Evolutionary conservation across 208 protist species (phyloP).

Genomic region (Trypanosoma boissoni): DNA sequence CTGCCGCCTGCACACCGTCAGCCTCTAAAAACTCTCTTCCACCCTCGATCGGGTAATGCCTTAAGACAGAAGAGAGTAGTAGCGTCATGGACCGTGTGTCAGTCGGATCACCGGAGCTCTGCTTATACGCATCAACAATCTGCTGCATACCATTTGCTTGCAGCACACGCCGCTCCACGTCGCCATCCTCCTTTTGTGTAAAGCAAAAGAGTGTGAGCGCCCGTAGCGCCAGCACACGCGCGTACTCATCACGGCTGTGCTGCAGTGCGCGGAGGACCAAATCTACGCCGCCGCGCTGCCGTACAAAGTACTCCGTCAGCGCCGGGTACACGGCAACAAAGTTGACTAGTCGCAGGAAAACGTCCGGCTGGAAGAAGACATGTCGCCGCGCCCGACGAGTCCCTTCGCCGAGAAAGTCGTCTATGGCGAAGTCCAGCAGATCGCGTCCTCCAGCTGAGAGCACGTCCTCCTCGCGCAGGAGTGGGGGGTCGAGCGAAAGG

Average conservation of each 20-base stretch:
- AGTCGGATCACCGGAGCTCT: conserved; percentile 80
- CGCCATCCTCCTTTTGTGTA: conserved; percentile 74
- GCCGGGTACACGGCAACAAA: conserved; percentile 64
- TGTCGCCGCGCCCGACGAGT: conserved; percentile 55
- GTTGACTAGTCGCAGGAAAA: conserved; percentile 86
- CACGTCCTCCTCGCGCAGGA: conserved; percentile 63
- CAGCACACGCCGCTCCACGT: conserved; percentile 71
- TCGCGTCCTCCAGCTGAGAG: conserved; percentile 57
- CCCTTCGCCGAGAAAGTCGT: conserved; percentile 73
- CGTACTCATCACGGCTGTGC: conserved; percentile 68
- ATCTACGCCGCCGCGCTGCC: conserved; percentile 65
- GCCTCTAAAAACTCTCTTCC: conserved; percentile 79
- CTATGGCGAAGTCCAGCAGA: conserved; percentile 75
- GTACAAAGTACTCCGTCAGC: conserved; percentile 73
- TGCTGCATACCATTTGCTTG: conserved; percentile 66
- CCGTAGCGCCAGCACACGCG: conserved; percentile 73
- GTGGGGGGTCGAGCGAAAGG: conserved; percentile 76
- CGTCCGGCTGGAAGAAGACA: conserved; percentile 85
- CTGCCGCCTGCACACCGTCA: conserved; percentile 64
- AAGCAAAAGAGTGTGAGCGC: conserved; percentile 80
- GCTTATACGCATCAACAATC: conserved; percentile 76
- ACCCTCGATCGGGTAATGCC: conserved; percentile 76
- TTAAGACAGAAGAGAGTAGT: conserved; percentile 82
- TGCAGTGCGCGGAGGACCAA: conserved; percentile 67
- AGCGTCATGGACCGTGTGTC: conserved; percentile 86